Percentiles rank a stretch among this genome's conserved stretches.
Conservation (phyloP, 768 basidiomycete genomes). For the Pleurotus ostreatus region DNA sequence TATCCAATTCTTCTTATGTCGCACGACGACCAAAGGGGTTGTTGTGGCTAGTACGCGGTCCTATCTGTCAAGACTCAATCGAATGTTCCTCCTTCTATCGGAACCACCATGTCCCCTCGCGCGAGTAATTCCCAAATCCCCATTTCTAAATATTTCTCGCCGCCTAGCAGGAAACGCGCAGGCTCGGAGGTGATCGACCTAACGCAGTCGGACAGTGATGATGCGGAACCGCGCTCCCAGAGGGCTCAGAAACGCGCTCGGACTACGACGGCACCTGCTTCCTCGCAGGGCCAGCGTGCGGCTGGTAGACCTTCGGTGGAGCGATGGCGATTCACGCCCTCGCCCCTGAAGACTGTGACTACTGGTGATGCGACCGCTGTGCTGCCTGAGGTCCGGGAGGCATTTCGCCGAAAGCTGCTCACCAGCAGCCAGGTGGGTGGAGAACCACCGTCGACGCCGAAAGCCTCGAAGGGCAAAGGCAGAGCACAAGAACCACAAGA, state of each 20-base stretch:
- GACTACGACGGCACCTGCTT: background rate
- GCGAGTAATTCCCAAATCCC: constrained; percentile 23
- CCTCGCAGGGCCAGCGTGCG: background rate
- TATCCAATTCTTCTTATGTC: background rate
- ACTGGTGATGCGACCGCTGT: background rate
- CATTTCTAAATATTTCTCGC: constrained; percentile 41
- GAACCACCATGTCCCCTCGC: too few relatives aligned
- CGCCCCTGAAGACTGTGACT: constrained; percentile 21
- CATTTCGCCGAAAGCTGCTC: constrained; percentile 18
- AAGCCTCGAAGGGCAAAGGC: background rate
- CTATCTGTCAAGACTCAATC: background rate
- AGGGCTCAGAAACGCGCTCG: background rate
- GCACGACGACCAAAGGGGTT: background rate
- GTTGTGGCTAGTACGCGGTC: background rate
- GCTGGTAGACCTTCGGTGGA: constrained; percentile 19
- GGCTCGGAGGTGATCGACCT: background rate
- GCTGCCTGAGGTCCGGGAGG: constrained; percentile 6
- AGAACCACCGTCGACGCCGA: background rate
- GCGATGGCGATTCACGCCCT: constrained; percentile 43
- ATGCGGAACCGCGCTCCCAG: background rate
- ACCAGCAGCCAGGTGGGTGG: background rate
- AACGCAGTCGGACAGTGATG: background rate
- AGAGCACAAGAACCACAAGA: background rate
- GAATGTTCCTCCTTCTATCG: too few relatives aligned
- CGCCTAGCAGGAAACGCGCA: constrained; percentile 12